phyloP scores from a whole-genome alignment of 2,329 filamentous ascomycete genomes.

The Hymenotorrendiella dingleyae region DNA sequence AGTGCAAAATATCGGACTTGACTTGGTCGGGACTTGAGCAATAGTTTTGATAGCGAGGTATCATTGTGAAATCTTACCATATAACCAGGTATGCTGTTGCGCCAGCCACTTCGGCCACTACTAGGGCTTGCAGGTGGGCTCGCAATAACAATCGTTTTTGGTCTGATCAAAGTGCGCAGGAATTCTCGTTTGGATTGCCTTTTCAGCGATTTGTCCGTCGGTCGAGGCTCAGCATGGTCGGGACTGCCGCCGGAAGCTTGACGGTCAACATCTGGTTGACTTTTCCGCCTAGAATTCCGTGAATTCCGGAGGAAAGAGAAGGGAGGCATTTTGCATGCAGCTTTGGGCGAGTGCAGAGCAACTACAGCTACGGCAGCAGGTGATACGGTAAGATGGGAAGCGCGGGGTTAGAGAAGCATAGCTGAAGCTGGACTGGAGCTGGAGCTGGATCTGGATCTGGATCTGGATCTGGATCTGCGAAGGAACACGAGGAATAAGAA shows the following conservation, averaged over 20 bases:
- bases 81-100: constrained; percentile 12
- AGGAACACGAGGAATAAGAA: too few species aligned
- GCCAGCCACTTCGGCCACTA: constrained; percentile 17
- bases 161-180: constrained; percentile 29
- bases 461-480: too few species aligned
- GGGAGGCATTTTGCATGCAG: constrained; percentile 3
- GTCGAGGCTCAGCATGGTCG: constrained; percentile 9
- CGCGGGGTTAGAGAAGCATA: too few species aligned
- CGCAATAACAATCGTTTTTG: constrained; percentile 11
- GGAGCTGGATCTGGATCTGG: too few species aligned
- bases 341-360: too few species aligned
- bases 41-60: too few species aligned
- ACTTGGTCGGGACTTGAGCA: too few species aligned
- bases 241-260: constrained; percentile 5
- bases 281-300: constrained; percentile 10
- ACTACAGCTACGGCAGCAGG: too few species aligned
- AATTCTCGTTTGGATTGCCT: constrained; percentile 31
- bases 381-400: too few species aligned
- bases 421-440: too few species aligned
- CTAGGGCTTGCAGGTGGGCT: constrained; percentile 12
- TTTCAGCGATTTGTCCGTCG: constrained; percentile 23
- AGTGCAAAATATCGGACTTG: too few species aligned
- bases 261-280: constrained; percentile 13
- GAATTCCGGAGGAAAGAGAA: constrained; percentile 20
- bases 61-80: too few species aligned